Conservation (phyloP, 1,139 yeast species). For the Geotrichum fermentans region DNA sequence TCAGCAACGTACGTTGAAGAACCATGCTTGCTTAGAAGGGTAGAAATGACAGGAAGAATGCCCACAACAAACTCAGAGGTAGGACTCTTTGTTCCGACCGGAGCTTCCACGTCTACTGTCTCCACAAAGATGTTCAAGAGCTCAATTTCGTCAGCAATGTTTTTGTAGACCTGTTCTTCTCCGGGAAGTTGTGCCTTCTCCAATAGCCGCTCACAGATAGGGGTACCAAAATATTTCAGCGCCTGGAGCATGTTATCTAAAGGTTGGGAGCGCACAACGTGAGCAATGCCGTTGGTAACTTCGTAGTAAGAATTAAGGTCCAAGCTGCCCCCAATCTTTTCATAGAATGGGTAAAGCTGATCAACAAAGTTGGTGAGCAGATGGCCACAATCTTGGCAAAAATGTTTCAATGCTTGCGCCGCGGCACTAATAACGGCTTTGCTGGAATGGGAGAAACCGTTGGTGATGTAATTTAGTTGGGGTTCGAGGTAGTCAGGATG, state of each 20-base stretch:
- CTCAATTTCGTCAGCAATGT: conserved; percentile 74
- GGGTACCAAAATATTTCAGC: conserved; percentile 59
- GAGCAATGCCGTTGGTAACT: conserved; percentile 85
- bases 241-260: conserved; percentile 42
- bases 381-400: conserved; percentile 83
- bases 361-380: conserved; percentile 65
- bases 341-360: conserved; percentile 72
- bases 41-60: conserved; percentile 55
- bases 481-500: conserved; percentile 79
- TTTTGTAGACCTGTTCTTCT: conserved; percentile 41
- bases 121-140: conserved; percentile 65
- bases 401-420: conserved; percentile 88
- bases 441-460: conserved; percentile 55
- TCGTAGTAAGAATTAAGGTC: conserved; percentile 72
- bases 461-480: conserved; percentile 78
- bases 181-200: conserved; percentile 29
- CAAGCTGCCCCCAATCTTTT: conserved; percentile 50
- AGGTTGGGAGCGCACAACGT: conserved; percentile 62
- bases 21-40: conserved; percentile 52
- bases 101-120: conserved; percentile 40
- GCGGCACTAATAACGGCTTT: conserved; percentile 74
- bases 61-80: conserved; percentile 54
- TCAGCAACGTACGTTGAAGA: conserved; percentile 61
- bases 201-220: conserved; percentile 52
- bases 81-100: conserved; percentile 44